Evolutionary conservation across 345 rosid genomes (phyloP).

Genomic region (Boechera retrofracta): DNA sequence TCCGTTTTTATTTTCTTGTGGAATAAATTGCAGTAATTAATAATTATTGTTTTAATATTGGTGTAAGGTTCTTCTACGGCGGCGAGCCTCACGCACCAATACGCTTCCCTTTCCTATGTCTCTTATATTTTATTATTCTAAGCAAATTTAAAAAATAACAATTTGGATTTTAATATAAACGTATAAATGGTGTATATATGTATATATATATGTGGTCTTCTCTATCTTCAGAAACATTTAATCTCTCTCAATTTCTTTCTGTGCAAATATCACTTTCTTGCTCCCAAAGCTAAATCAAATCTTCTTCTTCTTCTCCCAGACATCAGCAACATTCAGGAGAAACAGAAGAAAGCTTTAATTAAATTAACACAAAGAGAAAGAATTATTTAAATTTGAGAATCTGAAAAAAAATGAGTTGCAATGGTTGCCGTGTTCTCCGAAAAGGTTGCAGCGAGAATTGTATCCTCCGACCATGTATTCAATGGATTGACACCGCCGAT

Average conservation of each 20-base stretch:
- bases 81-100: conserved; percentile 44
- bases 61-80: conserved; percentile 36
- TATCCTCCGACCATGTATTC: conserved; percentile 84
- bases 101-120: background rate
- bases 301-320: conserved; percentile 32
- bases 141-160: background rate
- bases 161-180: conserved; percentile 26
- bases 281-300: conserved; percentile 38
- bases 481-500: conserved; percentile 88
- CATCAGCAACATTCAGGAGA: conserved; percentile 23
- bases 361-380: background rate
- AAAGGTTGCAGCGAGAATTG: conserved; percentile 98
- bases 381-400: background rate
- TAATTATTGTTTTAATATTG: background rate
- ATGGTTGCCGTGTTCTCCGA: conserved; percentile 93
- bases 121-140: conserved; percentile 16
- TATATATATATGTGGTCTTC: conserved; percentile 20
- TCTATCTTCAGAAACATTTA: conserved; percentile 31
- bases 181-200: conserved; percentile 5
- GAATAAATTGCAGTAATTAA: background rate
- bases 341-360: too few species aligned
- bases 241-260: conserved; percentile 1
- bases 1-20: background rate
- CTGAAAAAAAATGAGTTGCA: conserved; percentile 80
- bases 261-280: conserved; percentile 38